A percentile compares a stretch with the other conserved stretches of the same genome.
These are phyloP conservation scores for Talaromyces piceae DNA, from an alignment of 2,329 filamentous ascomycete genomes.

Conservation along the genomic window DNA sequence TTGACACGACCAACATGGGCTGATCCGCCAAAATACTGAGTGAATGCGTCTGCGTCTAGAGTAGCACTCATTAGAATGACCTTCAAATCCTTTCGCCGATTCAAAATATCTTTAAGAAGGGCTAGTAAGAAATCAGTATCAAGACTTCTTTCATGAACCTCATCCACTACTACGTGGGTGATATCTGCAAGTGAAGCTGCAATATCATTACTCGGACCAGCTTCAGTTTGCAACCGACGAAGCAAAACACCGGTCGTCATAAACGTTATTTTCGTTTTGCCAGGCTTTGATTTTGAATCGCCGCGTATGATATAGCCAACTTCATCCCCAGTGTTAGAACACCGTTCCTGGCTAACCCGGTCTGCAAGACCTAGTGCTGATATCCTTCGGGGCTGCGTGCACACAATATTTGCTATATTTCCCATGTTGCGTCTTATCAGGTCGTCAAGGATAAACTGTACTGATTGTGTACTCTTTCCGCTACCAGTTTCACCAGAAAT, in stretches of 20 bases:
- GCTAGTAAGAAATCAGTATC: constrained; percentile 93
- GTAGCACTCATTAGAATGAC: constrained; percentile 95
- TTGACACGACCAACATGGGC: constrained; percentile 71
- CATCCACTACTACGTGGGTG: constrained; percentile 90
- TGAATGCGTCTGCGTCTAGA: constrained; percentile 79
- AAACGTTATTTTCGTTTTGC: constrained; percentile 82
- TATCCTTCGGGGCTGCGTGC: constrained; percentile 90
- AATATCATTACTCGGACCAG: constrained; percentile 71
- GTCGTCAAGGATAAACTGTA: constrained; percentile 92
- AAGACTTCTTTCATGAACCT: constrained; percentile 90
- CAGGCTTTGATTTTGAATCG: constrained; percentile 66
- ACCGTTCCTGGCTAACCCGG: constrained; percentile 87
- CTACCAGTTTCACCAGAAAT: constrained; percentile 96
- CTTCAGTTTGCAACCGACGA: constrained; percentile 81
- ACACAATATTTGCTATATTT: constrained; percentile 76
- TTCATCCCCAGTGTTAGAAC: constrained; percentile 71
- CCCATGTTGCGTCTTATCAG: constrained; percentile 71
- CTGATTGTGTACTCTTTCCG: constrained; percentile 92
- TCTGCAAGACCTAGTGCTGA: constrained; percentile 91
- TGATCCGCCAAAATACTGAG: constrained; percentile 68
- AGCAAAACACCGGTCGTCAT: constrained; percentile 92
- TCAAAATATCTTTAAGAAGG: constrained; percentile 74
- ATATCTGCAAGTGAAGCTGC: constrained; percentile 77
- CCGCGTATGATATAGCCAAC: constrained; percentile 89
- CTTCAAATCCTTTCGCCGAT: constrained; percentile 68